Evolutionary conservation across 345 rosid species (phyloP).

Genomic region (Nasturtium officinale): DNA sequence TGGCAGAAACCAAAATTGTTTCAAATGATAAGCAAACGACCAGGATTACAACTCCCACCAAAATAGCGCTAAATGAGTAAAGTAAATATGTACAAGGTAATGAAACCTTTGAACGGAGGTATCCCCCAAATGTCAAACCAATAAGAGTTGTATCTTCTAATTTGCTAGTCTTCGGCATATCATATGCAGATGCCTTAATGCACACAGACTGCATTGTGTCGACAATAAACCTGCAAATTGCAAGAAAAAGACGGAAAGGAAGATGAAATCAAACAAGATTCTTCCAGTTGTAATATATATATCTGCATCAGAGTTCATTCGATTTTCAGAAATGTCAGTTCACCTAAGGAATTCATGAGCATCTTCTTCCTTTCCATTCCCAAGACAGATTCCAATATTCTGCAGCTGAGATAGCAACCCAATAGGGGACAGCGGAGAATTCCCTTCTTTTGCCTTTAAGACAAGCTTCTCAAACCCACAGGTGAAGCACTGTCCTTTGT

Average conservation of each 20-base stretch:
- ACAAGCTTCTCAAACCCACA: constrained; percentile 84
- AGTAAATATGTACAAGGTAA: constrained; percentile 4
- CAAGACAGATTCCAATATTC: constrained; percentile 72
- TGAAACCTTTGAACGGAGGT: constrained; percentile 87
- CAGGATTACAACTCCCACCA: constrained; percentile 22
- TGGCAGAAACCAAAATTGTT: constrained; percentile 35
- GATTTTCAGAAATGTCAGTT: constrained; percentile 25
- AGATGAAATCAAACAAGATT: constrained; percentile 8
- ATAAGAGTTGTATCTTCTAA: constrained; percentile 79
- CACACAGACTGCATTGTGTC: constrained; percentile 95
- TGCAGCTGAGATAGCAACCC: constrained; percentile 72
- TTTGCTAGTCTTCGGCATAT: constrained; percentile 47
- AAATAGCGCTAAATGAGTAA: constrained; percentile 8
- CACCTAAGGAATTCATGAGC: constrained; percentile 99
- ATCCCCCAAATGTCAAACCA: constrained; percentile 94
- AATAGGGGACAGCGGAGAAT: constrained; percentile 70
- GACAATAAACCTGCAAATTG: constrained; percentile 68
- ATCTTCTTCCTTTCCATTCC: constrained; percentile 91
- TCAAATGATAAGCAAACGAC: constrained; percentile 10
- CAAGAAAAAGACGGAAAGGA: constrained; percentile 9
- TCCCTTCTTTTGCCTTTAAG: constrained; percentile 71
- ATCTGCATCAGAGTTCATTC: constrained; percentile 10
- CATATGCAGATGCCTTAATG: constrained; percentile 60
- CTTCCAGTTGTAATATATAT: constrained; percentile 1
- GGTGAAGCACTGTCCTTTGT: constrained; percentile 82